A percentile compares a stretch with the other conserved stretches of the same genome.
phyloP scores from a whole-genome alignment of 305 asterid species.

The Fraxinus angustifolia region DNA sequence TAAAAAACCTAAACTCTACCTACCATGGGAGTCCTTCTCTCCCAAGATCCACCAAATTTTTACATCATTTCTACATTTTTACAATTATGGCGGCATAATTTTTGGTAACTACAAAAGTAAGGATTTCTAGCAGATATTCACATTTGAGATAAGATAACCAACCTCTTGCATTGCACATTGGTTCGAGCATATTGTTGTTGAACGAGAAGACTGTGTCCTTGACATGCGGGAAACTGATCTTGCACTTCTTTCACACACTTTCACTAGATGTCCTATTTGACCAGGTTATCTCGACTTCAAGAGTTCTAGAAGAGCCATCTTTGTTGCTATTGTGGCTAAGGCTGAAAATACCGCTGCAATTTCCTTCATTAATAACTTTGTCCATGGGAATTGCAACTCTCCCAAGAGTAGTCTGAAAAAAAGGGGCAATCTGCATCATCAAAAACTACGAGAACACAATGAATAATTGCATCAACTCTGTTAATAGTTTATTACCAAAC shows the following conservation, averaged over 20 bases:
- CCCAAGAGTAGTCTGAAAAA: constrained; percentile 66
- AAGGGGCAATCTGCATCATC: constrained; percentile 17
- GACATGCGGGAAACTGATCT: constrained; percentile 1
- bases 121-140: not conserved
- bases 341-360: constrained; percentile 56
- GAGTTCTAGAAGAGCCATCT: constrained; percentile 52
- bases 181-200: not conserved
- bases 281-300: constrained; percentile 78
- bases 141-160: constrained; percentile 3
- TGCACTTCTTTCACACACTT: constrained; percentile 27
- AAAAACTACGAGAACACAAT: constrained; percentile 4
- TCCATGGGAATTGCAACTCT: constrained; percentile 66
- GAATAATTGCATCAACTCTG: not conserved
- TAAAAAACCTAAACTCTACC: not conserved
- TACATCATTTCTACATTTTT: not conserved
- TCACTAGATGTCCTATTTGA: constrained; percentile 45
- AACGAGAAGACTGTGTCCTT: not conserved
- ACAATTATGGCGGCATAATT: not conserved
- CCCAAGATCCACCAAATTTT: not conserved
- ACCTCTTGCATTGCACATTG: not conserved
- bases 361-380: constrained; percentile 64
- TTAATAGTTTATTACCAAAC: constrained; percentile 2
- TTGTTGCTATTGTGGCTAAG: constrained; percentile 51
- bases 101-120: not conserved
- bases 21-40: not conserved